A percentile compares a stretch with the other conserved stretches of the same genome.
phyloP scores from a whole-genome alignment of 305 asterid species.

The Ruellia speciosa region DNA sequence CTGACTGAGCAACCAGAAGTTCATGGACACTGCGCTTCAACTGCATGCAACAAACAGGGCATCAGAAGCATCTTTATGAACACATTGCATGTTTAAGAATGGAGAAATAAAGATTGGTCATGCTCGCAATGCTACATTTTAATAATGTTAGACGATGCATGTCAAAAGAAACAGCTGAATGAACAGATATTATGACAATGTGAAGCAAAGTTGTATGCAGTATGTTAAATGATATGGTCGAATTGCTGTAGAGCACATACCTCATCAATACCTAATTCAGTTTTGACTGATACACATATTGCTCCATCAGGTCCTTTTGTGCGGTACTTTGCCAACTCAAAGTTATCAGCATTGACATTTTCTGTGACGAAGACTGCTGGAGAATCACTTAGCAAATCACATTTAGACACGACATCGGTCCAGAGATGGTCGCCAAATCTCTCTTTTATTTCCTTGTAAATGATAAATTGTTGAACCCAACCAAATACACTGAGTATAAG shows the following conservation, averaged over 20 bases:
- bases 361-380: slow-evolving; percentile 65
- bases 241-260: slow-evolving; percentile 25
- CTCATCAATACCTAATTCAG: slow-evolving; percentile 59
- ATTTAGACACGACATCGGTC: slow-evolving; percentile 88
- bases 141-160: neutral
- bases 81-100: no score
- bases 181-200: neutral
- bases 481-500: slow-evolving; percentile 1
- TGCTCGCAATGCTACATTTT: no score
- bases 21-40: slow-evolving; percentile 61
- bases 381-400: slow-evolving; percentile 62
- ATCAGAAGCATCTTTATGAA: neutral
- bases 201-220: neutral
- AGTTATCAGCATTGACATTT: slow-evolving; percentile 40
- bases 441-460: slow-evolving; percentile 79
- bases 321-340: slow-evolving; percentile 66
- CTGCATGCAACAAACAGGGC: slow-evolving; percentile 30
- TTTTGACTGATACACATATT: slow-evolving; percentile 58
- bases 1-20: slow-evolving; percentile 55
- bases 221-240: neutral
- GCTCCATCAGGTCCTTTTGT: slow-evolving; percentile 85
- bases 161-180: neutral
- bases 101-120: no score
- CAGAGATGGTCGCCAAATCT: slow-evolving; percentile 80
- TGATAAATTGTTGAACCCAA: slow-evolving; percentile 45